Base-by-base conservation (phyloP, 192 early-diverging fungal genomes). In the Martensiomyces pterosporus region DNA sequence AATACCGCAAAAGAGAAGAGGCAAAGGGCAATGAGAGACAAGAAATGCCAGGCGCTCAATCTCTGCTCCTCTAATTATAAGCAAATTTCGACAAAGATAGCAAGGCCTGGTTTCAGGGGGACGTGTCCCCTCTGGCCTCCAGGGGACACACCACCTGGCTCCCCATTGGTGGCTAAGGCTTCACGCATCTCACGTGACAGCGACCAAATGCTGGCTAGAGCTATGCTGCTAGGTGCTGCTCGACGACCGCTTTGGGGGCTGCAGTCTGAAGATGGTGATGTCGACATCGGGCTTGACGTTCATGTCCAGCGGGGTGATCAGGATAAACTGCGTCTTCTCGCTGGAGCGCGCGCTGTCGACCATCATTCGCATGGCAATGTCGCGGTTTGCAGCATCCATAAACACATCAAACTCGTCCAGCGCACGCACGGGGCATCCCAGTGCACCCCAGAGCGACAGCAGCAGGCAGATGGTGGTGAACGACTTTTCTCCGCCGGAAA, bases 351-450 rank as follows among this genome's bases (percentile, higher is more conserved):
- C 95, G 13, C 85, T 77, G 39, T 82, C 83, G 50, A 96, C 83
- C 81, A 99, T 84, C 83, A 93, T 83, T 32, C 78, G 57, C 90
- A 96, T 96, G 26, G 81, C 86, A 47, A 86, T 82, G 22, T 74
- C 60, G 4, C 97, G 82, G 64, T 98, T 98, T n/a, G 95, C 93
- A 3, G 92, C 90, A 64, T 99, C 97, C 93, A 94, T 95, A 55
- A 93, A 99, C 17, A 99, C 94, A 63, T 98, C 97, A 80, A 95
- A 99, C 79, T 99, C 97, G 60, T 99, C 97, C 57, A 99, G 70
- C 17, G 86, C 87, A n/a, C 94, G 80, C 41, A 99, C 87, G 6
- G 94, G 90, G 34, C 86, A 85, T 21, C 82, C 80, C 81, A 99
- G 94, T 9, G 81, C 76, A 37, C 94, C 88, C 97, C 97, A 99